phyloP scores from a whole-genome alignment of 164 flowering plant genomes.

The Pachysandra terminalis region DNA sequence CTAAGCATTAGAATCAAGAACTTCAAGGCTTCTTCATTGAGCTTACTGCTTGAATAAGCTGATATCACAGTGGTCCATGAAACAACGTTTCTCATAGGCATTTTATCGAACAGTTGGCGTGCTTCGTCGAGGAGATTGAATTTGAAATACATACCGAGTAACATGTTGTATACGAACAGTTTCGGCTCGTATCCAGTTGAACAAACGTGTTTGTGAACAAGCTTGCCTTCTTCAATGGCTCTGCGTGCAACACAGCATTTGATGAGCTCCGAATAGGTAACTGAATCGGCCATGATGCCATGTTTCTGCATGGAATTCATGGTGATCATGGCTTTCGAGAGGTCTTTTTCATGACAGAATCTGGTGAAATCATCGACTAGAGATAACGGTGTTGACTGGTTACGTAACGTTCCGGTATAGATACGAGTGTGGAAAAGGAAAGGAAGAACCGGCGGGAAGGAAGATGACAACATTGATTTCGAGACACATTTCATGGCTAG shows the following conservation, averaged over 20 bases:
- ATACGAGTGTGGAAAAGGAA: neutral
- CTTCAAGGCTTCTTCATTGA: slow-evolving; percentile 40
- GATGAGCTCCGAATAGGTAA: slow-evolving; percentile 67
- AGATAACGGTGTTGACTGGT: slow-evolving; percentile 3
- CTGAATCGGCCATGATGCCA: slow-evolving; percentile 46
- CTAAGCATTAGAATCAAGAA: slow-evolving; percentile 61
- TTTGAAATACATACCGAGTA: slow-evolving; percentile 63
- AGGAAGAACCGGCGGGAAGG: slow-evolving; percentile 3
- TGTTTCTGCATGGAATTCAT: slow-evolving; percentile 49
- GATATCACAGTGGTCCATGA: slow-evolving; percentile 92
- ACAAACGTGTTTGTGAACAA: slow-evolving; percentile 56
- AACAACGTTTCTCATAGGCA: slow-evolving; percentile 73
- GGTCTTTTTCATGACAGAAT: slow-evolving; percentile 58
- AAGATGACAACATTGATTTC: slow-evolving; percentile 3
- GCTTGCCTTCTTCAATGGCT: slow-evolving; percentile 46
- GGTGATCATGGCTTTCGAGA: slow-evolving; percentile 51
- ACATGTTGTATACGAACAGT: slow-evolving; percentile 50
- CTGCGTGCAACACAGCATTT: slow-evolving; percentile 57
- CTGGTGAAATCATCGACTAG: slow-evolving; percentile 47
- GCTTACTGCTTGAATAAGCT: slow-evolving; percentile 37
- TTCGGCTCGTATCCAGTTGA: slow-evolving; percentile 52
- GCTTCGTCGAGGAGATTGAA: slow-evolving; percentile 58
- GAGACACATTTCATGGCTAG: slow-evolving; percentile 2
- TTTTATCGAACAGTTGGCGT: slow-evolving; percentile 56
- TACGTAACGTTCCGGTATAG: neutral